phyloP scores from a whole-genome alignment of 495 filamentous ascomycete genomes.

The Ascodesmis nigricans region DNA sequence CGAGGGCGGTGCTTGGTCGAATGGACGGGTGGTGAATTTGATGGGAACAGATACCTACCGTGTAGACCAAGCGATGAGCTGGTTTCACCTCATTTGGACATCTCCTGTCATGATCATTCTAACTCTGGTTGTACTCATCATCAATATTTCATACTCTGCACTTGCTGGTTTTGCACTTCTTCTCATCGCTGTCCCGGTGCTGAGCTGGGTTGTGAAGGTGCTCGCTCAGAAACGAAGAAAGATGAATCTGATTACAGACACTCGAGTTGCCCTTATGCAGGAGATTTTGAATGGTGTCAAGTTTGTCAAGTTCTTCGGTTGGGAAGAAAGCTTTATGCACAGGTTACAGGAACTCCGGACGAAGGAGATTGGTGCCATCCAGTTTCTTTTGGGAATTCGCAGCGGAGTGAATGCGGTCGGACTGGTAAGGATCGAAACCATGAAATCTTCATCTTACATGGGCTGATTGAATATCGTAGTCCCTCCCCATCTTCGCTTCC shows the following conservation, averaged over 20 bases:
- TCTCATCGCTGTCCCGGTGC: slow-evolving; percentile 48
- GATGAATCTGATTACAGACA: slow-evolving; percentile 86
- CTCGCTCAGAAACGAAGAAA: slow-evolving; percentile 46
- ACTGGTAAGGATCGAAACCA: slow-evolving; percentile 26
- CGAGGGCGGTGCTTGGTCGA: slow-evolving; percentile 57
- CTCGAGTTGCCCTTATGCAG: slow-evolving; percentile 72
- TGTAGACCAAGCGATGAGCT: slow-evolving; percentile 59
- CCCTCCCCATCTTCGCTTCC: slow-evolving; percentile 73
- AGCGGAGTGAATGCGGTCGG: slow-evolving; percentile 65
- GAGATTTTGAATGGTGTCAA: slow-evolving; percentile 77
- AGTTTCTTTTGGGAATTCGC: slow-evolving; percentile 55
- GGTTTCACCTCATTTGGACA: slow-evolving; percentile 83
- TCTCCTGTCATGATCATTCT: slow-evolving; percentile 55
- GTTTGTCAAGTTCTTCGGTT: slow-evolving; percentile 92
- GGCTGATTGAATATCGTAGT: slow-evolving; percentile 26
- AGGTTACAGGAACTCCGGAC: slow-evolving; percentile 48
- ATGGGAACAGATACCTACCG: slow-evolving; percentile 90
- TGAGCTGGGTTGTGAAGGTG: slow-evolving; percentile 48
- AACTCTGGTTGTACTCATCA: slow-evolving; percentile 50
- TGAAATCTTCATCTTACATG: not conserved
- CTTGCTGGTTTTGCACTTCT: slow-evolving; percentile 71
- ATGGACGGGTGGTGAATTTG: slow-evolving; percentile 69
- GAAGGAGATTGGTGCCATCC: slow-evolving; percentile 55
- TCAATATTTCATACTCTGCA: slow-evolving; percentile 76
- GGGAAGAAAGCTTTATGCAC: slow-evolving; percentile 71